A percentile compares a stretch with the other conserved stretches of the same genome.
phyloP scores from a whole-genome alignment of 2,329 filamentous ascomycete species.

The Pseudonectria foliicola region DNA sequence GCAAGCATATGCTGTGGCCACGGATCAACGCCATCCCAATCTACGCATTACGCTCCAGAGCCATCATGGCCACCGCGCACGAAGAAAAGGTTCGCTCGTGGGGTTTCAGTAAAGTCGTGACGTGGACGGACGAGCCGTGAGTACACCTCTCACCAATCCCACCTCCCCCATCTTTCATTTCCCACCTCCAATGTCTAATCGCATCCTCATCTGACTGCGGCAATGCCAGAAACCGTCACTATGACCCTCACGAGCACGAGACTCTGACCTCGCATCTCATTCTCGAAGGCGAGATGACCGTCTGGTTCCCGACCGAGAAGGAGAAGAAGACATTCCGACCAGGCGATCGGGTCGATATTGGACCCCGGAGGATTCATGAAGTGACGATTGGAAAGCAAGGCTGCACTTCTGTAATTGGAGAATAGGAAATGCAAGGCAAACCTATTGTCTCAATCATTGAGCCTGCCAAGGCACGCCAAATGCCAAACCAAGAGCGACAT shows the following conservation, averaged over 20 bases:
- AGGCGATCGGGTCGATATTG: conserved; percentile 60
- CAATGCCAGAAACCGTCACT: conserved; percentile 53
- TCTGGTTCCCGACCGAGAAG: conserved; percentile 57
- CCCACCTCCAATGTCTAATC: neutral
- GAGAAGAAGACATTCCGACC: conserved; percentile 51
- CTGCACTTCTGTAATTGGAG: conserved; percentile 61
- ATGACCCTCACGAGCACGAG: conserved; percentile 58
- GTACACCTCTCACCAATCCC: no score
- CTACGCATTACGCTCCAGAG: no score
- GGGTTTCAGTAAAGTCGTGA: conserved; percentile 64
- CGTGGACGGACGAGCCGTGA: conserved; percentile 65
- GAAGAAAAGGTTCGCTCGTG: conserved; percentile 60
- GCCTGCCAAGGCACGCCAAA: no score
- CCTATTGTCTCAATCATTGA: neutral
- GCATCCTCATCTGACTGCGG: conserved; percentile 1
- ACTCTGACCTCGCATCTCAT: conserved; percentile 65
- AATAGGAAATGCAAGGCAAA: conserved; percentile 27
- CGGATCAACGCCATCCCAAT: no score
- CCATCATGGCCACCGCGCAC: conserved; percentile 22
- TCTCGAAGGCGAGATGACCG: conserved; percentile 55
- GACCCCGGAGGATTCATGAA: conserved; percentile 56
- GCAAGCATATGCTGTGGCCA: no score
- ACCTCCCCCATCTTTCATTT: neutral
- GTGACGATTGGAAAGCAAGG: conserved; percentile 61
- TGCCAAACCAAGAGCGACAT: no score